These are phyloP conservation scores for Mantamonas sphyraenae DNA, from an alignment of 78 protist species.

Conservation along the genomic window DNA sequence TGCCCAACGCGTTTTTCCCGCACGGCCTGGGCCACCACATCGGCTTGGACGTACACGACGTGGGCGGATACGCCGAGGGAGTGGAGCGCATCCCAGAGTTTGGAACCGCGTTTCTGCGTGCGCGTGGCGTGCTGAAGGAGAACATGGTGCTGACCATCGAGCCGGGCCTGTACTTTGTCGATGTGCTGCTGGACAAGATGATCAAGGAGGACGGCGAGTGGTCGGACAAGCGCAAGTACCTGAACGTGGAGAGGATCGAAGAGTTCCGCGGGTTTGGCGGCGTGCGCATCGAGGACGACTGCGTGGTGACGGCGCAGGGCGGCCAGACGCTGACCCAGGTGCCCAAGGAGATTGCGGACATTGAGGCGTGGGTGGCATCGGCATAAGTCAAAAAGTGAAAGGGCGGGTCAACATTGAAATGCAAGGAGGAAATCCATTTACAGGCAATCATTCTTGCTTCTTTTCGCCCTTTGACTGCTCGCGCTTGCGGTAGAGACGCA, in stretches of 20 bases:
- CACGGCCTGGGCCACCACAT: slow-evolving; percentile 89
- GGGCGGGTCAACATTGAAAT: background rate
- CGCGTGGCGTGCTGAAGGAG: background rate
- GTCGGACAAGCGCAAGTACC: slow-evolving; percentile 31
- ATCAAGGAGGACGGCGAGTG: background rate
- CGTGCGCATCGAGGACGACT: slow-evolving; percentile 85
- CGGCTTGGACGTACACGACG: slow-evolving; percentile 92
- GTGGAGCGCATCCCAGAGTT: background rate
- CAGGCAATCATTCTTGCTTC: background rate
- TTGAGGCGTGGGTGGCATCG: slow-evolving; percentile 47
- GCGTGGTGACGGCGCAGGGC: slow-evolving; percentile 76
- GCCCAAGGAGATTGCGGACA: slow-evolving; percentile 69
- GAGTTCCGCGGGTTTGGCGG: slow-evolving; percentile 76
- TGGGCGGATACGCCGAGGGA: slow-evolving; percentile 67
- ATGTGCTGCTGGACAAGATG: slow-evolving; percentile 26
- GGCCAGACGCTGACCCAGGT: slow-evolving; percentile 38
- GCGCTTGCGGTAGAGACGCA: too few species aligned
- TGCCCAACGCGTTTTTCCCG: slow-evolving; percentile 72
- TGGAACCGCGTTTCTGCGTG: background rate
- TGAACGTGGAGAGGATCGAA: slow-evolving; percentile 29
- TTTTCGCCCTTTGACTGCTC: background rate
- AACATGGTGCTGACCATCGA: slow-evolving; percentile 81
- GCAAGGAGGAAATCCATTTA: background rate
- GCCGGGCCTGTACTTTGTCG: slow-evolving; percentile 90
- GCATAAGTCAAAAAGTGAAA: background rate